Base-by-base conservation (phyloP, 106 monocot species). In the Acorus gramineus region DNA sequence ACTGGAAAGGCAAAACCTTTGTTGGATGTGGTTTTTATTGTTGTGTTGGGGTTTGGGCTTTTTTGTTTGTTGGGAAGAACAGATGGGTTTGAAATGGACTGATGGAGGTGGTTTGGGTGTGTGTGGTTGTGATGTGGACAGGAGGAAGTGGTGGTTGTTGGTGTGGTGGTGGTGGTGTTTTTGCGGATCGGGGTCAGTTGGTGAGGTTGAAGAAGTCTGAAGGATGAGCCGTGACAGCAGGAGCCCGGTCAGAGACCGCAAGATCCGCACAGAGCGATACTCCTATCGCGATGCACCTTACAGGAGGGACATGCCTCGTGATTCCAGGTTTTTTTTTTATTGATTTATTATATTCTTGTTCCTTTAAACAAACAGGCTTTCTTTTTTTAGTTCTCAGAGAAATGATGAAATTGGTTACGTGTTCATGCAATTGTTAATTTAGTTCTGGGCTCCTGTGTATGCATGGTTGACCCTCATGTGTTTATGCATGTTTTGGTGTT, bases 201-300 rank as follows among this genome's bases (percentile, higher is more conserved):
- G 58, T 78, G 55, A 55, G 61, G 7, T 66, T 65, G 74, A 14
- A 57, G 52, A 61, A 66, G 49, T 62, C 44, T 44, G 65, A 69
- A 82, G 73, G 78, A 86, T 86, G 86, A 86, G 82, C 54, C 61
- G 77, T 42, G 73, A 74, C 66, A 87, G 87, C 78, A 81, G 64
- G 57, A 84, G 82, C 59, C 87, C 92, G n/a, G 53, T 77, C 11
- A 93, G 80, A 69, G 87, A 82, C 54, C 87, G 87, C 50, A 93
- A 78, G 71, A 88, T 93, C 57, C 81, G 87, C n/a, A 80, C 79
- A 14, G 87, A 82, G 52, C 85, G 92, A 4, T 51, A 59, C 8
- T 85, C 87, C 0, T 78, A 74, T 60, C 89, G 92, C 44, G 86
- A 84, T 79, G 87, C 81, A 7, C 92, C 92, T 52, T 92, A 92